These are phyloP conservation scores for Aspergillus hancockii DNA, from an alignment of 495 filamentous ascomycete genomes.

Conservation along the genomic window DNA sequence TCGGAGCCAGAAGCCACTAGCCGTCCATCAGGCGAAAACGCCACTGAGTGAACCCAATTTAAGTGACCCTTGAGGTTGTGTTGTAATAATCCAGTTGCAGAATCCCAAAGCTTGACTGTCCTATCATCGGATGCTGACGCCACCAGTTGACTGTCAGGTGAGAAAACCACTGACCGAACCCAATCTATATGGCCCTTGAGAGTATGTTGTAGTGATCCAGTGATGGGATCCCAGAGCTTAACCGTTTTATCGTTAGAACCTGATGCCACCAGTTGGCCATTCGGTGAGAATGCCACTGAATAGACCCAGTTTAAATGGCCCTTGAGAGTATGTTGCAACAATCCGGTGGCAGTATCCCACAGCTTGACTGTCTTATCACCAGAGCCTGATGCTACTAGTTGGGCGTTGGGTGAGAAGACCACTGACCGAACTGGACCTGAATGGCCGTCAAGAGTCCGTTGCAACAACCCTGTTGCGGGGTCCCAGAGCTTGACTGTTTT, in stretches of 20 bases:
- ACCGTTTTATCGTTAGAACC: conserved; percentile 30
- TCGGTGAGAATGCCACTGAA: conserved; percentile 30
- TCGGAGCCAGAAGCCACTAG: conserved; percentile 33
- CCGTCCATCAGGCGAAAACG: conserved; percentile 30
- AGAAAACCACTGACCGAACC: conserved; percentile 30
- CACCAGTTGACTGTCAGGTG: conserved; percentile 32
- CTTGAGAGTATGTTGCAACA: conserved; percentile 6
- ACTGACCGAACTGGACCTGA: conserved; percentile 15
- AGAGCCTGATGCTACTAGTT: conserved; percentile 30
- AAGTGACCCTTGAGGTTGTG: conserved; percentile 16
- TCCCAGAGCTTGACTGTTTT: conserved; percentile 36
- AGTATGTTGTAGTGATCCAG: too few species aligned
- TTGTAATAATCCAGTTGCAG: not conserved
- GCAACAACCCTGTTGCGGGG: conserved; percentile 16
- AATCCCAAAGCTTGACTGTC: conserved; percentile 39
- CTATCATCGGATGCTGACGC: conserved; percentile 30
- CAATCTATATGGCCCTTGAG: conserved; percentile 13
- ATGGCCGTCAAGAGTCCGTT: conserved; percentile 20
- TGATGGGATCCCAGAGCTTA: conserved; percentile 34
- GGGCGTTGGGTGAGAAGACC: conserved; percentile 39
- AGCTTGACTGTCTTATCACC: conserved; percentile 32
- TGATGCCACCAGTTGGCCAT: conserved; percentile 31
- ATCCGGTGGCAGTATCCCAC: conserved; percentile 29
- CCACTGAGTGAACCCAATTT: conserved; percentile 16
- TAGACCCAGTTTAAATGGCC: conserved; percentile 12